These are phyloP conservation scores for Umbellularia californica DNA, from an alignment of 164 flowering plant species.

Conservation along the genomic window DNA sequence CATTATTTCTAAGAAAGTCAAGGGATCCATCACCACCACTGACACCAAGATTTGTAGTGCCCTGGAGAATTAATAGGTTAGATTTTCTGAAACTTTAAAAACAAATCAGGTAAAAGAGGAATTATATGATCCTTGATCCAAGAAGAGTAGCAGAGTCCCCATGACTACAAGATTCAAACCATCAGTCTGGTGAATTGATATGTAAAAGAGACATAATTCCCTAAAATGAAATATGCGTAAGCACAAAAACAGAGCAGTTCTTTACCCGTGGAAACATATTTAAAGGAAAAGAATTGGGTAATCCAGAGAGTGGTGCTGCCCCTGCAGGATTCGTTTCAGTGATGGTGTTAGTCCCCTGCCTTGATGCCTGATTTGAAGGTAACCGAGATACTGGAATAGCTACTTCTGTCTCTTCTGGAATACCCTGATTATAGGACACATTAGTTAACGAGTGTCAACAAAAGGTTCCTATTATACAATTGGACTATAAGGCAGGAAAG, in stretches of 20 bases:
- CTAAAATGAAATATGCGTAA: not conserved
- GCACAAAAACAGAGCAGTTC: not conserved
- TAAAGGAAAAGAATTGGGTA: constrained; percentile 81
- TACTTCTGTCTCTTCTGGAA: constrained; percentile 81
- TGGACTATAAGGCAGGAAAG: not conserved
- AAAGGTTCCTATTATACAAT: not conserved
- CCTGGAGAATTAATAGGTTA: constrained; percentile 35
- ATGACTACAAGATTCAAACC: not conserved
- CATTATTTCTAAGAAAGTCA: constrained; percentile 86
- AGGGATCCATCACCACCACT: constrained; percentile 73
- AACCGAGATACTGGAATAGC: constrained; percentile 54
- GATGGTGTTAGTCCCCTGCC: constrained; percentile 15
- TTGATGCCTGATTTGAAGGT: constrained; percentile 35
- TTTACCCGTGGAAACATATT: constrained; percentile 93
- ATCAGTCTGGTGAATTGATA: too few species aligned
- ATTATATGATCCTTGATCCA: too few species aligned
- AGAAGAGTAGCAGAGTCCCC: too few species aligned
- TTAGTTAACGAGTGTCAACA: constrained; percentile 10
- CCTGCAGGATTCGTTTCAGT: constrained; percentile 36
- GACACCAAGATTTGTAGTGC: constrained; percentile 40
- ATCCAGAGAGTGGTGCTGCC: constrained; percentile 56
- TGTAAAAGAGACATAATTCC: not conserved
- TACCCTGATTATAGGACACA: constrained; percentile 54
- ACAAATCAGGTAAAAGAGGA: too few species aligned
- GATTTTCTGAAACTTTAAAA: too few species aligned